phyloP scores from a whole-genome alignment of 495 filamentous ascomycete genomes.

The Hypoxylon cercidicola region DNA sequence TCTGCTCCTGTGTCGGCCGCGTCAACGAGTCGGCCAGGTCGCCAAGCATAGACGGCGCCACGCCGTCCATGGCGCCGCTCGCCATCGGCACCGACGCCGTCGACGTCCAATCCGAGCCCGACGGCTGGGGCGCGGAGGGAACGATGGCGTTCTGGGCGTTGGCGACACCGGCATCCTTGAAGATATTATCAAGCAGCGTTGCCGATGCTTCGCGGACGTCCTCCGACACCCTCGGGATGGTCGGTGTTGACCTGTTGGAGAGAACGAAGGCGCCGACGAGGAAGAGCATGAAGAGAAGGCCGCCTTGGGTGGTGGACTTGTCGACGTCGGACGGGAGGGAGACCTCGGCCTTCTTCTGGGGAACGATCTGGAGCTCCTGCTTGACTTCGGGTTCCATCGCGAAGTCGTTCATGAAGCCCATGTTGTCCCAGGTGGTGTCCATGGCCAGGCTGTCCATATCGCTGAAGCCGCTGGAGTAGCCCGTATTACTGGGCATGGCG shows the following conservation, averaged over 20 bases:
- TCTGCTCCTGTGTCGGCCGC: slow-evolving; percentile 82
- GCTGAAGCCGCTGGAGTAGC: slow-evolving; percentile 73
- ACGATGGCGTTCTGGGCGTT: slow-evolving; percentile 55
- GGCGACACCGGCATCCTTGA: slow-evolving; percentile 78
- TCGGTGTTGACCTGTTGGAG: slow-evolving; percentile 76
- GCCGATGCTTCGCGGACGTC: slow-evolving; percentile 94
- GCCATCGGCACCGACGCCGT: slow-evolving; percentile 61
- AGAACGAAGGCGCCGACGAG: slow-evolving; percentile 97
- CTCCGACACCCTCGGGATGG: slow-evolving; percentile 87
- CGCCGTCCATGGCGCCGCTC: slow-evolving; percentile 61
- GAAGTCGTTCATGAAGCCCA: slow-evolving; percentile 76
- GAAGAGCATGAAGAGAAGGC: slow-evolving; percentile 83
- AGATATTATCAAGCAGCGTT: slow-evolving; percentile 85
- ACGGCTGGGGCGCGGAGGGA: slow-evolving; percentile 60
- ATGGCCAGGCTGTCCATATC: slow-evolving; percentile 87
- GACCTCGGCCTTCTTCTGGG: slow-evolving; percentile 66
- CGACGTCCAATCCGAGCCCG: slow-evolving; percentile 61
- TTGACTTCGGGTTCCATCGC: slow-evolving; percentile 63
- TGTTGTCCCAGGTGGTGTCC: slow-evolving; percentile 82
- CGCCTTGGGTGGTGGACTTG: slow-evolving; percentile 70
- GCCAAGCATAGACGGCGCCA: slow-evolving; percentile 73
- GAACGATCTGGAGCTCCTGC: slow-evolving; percentile 65
- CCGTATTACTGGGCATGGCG: slow-evolving; percentile 65
- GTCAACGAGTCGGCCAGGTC: slow-evolving; percentile 78
- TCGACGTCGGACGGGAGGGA: slow-evolving; percentile 64